These are phyloP conservation scores for Suillus occidentalis DNA, from an alignment of 768 basidiomycete species.

Conservation along the genomic window DNA sequence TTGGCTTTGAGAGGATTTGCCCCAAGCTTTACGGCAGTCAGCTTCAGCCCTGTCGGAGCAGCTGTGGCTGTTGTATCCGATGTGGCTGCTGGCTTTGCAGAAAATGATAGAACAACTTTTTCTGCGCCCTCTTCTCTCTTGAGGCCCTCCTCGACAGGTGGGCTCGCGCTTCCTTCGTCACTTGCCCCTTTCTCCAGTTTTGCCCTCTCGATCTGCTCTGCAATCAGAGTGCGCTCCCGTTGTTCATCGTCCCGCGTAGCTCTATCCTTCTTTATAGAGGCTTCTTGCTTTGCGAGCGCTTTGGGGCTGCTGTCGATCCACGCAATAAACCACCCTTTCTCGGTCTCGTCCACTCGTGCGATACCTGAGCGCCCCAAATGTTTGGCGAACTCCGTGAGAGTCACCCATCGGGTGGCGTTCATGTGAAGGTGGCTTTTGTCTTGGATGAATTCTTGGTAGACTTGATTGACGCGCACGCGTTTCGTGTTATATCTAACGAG, in stretches of 20 bases:
- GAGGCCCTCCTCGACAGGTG: conserved; percentile 55
- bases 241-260: conserved; percentile 92
- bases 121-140: conserved; percentile 72
- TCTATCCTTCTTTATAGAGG: conserved; percentile 88
- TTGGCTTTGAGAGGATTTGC: conserved; percentile 66
- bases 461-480: conserved; percentile 89
- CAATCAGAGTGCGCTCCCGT: conserved; percentile 83
- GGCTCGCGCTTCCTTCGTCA: conserved; percentile 32
- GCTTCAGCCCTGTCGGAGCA: conserved; percentile 47
- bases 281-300: conserved; percentile 87
- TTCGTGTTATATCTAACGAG: conserved; percentile 72
- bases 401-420: conserved; percentile 98
- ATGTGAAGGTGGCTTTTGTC: conserved; percentile 96
- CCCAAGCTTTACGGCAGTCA: conserved; percentile 47
- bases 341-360: conserved; percentile 94
- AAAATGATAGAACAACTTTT: conserved; percentile 75
- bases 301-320: conserved; percentile 98
- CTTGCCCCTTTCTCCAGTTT: conserved; percentile 45
- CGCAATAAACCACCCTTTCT: conserved; percentile 96
- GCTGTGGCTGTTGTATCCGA: conserved; percentile 31
- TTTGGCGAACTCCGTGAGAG: conserved; percentile 93
- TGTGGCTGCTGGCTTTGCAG: conserved; percentile 49
- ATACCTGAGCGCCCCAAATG: conserved; percentile 84
- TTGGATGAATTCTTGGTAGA: conserved; percentile 97
- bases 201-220: conserved; percentile 94